Evolutionary conservation across 2,329 filamentous ascomycete species (phyloP).

Genomic region (Aureobasidium lini): DNA sequence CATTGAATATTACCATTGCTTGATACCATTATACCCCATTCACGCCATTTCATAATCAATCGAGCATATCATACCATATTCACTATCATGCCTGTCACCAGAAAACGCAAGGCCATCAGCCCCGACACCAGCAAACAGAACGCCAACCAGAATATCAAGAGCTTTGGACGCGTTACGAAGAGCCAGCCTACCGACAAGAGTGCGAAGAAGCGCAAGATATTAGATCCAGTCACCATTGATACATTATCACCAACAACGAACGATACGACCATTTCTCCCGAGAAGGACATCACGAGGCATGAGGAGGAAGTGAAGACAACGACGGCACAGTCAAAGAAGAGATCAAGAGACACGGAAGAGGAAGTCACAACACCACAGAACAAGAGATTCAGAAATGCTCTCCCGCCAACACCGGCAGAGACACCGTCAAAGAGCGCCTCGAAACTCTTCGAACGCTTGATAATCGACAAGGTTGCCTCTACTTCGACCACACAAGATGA

Average conservation of each 20-base stretch:
- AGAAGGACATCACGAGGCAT: not conserved
- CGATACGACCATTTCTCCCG: not conserved
- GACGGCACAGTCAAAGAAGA: constrained; percentile 11
- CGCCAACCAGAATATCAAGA: constrained; percentile 6
- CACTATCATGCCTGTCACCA: constrained; percentile 12
- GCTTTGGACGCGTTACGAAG: constrained; percentile 13
- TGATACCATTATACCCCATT: not conserved
- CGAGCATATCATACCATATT: constrained; percentile 6
- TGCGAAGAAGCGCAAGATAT: constrained; percentile 7
- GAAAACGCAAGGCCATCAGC: constrained; percentile 14
- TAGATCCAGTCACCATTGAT: not conserved
- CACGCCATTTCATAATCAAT: not conserved
- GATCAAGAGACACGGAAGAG: constrained; percentile 13
- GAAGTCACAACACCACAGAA: constrained; percentile 22
- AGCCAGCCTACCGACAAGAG: not conserved
- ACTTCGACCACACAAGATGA: constrained; percentile 11
- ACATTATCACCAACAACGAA: not conserved
- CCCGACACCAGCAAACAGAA: constrained; percentile 7
- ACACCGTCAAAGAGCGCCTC: constrained; percentile 30
- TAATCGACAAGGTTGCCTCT: constrained; percentile 17
- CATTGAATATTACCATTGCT: constrained; percentile 4
- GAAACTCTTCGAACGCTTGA: constrained; percentile 28
- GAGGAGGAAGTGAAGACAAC: not conserved
- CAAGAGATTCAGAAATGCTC: constrained; percentile 26
- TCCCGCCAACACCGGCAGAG: constrained; percentile 24